These are phyloP conservation scores for Helotiales sp. DNA, from an alignment of 2,329 filamentous ascomycete genomes.

Conservation along the genomic window DNA sequence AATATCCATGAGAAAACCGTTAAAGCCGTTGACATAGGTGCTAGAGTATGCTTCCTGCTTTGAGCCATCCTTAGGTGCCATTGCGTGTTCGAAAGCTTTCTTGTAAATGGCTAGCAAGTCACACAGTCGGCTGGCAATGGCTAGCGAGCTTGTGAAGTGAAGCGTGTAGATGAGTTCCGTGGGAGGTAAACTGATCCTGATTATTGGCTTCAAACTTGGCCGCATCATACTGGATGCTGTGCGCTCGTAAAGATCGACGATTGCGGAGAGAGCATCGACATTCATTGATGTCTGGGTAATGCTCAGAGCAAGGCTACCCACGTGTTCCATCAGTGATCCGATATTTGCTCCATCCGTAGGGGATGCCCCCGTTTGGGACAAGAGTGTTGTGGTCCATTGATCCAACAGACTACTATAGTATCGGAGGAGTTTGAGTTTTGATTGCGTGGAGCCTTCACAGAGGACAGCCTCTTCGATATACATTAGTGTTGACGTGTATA, in stretches of 20 bases:
- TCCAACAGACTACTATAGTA: slow-evolving; percentile 69
- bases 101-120: slow-evolving; percentile 73
- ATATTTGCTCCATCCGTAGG: slow-evolving; percentile 32
- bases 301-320: slow-evolving; percentile 57
- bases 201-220: slow-evolving; percentile 47
- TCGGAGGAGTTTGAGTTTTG: slow-evolving; percentile 59
- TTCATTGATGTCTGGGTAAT: slow-evolving; percentile 55
- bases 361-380: slow-evolving; percentile 37
- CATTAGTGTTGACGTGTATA: slow-evolving; percentile 49
- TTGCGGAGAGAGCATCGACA: slow-evolving; percentile 49
- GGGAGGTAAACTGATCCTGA: slow-evolving; percentile 69
- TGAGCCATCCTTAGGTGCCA: slow-evolving; percentile 42
- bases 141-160: slow-evolving; percentile 63
- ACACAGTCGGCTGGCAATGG: slow-evolving; percentile 67
- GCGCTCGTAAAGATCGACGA: slow-evolving; percentile 71
- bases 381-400: slow-evolving; percentile 53
- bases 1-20: slow-evolving; percentile 82
- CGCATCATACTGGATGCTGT: slow-evolving; percentile 57
- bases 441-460: slow-evolving; percentile 45
- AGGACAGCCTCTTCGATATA: slow-evolving; percentile 53
- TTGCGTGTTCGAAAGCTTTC: slow-evolving; percentile 67
- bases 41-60: slow-evolving; percentile 50
- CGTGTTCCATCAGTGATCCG: slow-evolving; percentile 46
- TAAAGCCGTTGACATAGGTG: slow-evolving; percentile 68
- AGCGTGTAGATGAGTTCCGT: slow-evolving; percentile 69